Evolutionary conservation across 805 yeast species (phyloP), one percentile per base, ranked within the genome.

Genomic region (Saccharomycopsis sp.): DNA sequence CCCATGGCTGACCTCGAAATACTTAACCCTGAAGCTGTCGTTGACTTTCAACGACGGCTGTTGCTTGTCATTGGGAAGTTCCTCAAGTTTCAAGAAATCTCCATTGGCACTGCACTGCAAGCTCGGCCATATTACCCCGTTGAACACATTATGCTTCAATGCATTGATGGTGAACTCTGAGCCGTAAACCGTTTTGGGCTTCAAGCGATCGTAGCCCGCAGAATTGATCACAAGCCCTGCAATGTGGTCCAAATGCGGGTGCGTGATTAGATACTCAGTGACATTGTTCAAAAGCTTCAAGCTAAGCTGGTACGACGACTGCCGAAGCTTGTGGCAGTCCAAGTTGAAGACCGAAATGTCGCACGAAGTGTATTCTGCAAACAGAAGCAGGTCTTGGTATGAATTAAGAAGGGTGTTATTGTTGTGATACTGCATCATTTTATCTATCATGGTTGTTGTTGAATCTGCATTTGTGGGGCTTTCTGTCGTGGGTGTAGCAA

Each of bases 201-300:
- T 21, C 1, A 60, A 53, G 48, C 9, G 48, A 39, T 15, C 45
- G 48, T 72, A 67, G 12, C 69, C 65, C 0, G 95, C 84, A 2
- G 88, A 73, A 53, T 86, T 86, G 39, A 87, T 60, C 0, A 79
- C 73, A 36, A 87, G 54, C 0, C 80, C 83, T 7, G 71, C 55
- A 10, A 85, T 65, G 56, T 87, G 96, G 57, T 87, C 96, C 38
- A 87, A 54, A 58, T 87, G 96, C 0, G 89, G 74, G 58, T 87
- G 96, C 1, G 95, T 74, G 20, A 87, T 69, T 36, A 79, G 61
- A 48, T 69, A 74, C 23, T 62, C 62, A 5, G 60, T 53, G 2
- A 77, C 54, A 5, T 57, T 48, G 4, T 59, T 57, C 22, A 66
- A 56, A 4, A 76, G 30, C 22, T 48, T 38, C 34, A 51, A 50